These are phyloP conservation scores for Fraxinus velutina DNA, from an alignment of 305 asterid species.

Conservation along the genomic window DNA sequence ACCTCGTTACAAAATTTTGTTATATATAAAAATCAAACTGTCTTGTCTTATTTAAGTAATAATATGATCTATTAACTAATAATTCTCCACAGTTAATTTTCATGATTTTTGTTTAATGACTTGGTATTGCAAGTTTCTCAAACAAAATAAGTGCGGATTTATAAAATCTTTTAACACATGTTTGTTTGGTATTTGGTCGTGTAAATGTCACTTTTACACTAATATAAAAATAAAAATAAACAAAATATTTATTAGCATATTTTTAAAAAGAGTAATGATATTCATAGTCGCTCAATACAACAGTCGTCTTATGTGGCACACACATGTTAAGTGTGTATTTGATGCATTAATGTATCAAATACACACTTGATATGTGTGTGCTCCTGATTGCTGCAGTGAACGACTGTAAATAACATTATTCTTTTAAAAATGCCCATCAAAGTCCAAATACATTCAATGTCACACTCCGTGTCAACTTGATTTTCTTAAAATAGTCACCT, in stretches of 20 bases:
- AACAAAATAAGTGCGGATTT: background rate
- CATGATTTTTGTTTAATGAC: background rate
- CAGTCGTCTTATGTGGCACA: too few species aligned
- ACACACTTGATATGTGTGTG: too few species aligned
- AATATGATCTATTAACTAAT: background rate
- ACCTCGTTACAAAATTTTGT: background rate
- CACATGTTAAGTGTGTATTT: too few species aligned
- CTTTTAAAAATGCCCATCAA: background rate
- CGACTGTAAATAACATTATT: too few species aligned
- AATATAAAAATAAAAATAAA: too few species aligned
- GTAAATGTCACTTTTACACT: background rate
- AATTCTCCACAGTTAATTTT: background rate
- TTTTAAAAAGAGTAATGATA: background rate
- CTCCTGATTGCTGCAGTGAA: too few species aligned
- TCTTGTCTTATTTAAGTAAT: background rate
- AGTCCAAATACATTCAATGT: background rate
- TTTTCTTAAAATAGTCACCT: background rate
- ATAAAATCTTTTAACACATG: background rate
- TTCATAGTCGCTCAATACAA: too few species aligned
- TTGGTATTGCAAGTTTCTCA: background rate
- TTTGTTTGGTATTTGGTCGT: background rate
- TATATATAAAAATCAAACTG: background rate
- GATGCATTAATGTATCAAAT: too few species aligned
- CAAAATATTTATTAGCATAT: background rate
- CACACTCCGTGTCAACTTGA: background rate